Percentiles rank a stretch among this genome's conserved stretches.
These are phyloP conservation scores for Ilex asprella DNA, from an alignment of 257 asterid genomes.

Conservation along the genomic window DNA sequence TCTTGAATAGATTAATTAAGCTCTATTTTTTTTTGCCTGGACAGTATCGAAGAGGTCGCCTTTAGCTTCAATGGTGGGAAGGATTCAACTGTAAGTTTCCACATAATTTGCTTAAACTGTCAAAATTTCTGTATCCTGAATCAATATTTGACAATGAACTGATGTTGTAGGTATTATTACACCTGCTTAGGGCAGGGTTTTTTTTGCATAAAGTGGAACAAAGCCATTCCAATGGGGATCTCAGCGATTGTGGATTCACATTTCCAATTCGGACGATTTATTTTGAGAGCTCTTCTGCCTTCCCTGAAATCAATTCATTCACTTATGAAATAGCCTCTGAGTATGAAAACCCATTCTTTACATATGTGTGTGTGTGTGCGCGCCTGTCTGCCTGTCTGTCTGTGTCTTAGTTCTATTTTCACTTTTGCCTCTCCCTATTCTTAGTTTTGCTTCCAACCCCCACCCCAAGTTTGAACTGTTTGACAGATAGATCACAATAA, in stretches of 20 bases:
- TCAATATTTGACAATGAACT: constrained; percentile 7
- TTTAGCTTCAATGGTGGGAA: constrained; percentile 97
- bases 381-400: too few relatives aligned
- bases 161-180: constrained; percentile 67
- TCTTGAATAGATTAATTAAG: too few relatives aligned
- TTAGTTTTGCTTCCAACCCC: too few relatives aligned
- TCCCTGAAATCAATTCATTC: constrained; percentile 90
- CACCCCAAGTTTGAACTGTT: not conserved
- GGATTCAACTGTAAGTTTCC: constrained; percentile 80
- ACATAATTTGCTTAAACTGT: constrained; percentile 5
- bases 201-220: constrained; percentile 49
- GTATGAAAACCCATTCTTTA: constrained; percentile 18
- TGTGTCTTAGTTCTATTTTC: too few relatives aligned
- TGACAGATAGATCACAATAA: not conserved
- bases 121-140: constrained; percentile 3
- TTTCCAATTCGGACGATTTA: constrained; percentile 78
- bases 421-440: too few relatives aligned
- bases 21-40: not conserved
- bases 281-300: constrained; percentile 81
- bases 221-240: constrained; percentile 24
- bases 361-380: not conserved
- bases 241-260: constrained; percentile 20
- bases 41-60: constrained; percentile 84
- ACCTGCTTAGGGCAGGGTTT: constrained; percentile 86
- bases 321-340: constrained; percentile 62